Conservation (phyloP, 768 basidiomycete genomes). For the Filobasidium floriforme region DNA sequence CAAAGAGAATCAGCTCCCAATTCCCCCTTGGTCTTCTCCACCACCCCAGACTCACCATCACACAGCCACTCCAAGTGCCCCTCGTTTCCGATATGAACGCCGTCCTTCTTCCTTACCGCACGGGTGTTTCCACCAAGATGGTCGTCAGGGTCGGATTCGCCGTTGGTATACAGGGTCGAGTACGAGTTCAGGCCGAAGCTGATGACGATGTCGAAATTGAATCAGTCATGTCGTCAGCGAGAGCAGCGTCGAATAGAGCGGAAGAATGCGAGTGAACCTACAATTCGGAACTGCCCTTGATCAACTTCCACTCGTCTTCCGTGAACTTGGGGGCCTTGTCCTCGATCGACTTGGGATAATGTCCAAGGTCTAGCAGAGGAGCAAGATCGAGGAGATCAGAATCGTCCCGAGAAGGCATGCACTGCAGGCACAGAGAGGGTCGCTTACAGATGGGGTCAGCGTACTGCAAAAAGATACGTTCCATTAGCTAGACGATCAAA, state of each 20-base stretch:
- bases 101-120: constrained; percentile 2
- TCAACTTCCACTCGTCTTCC: constrained; percentile 32
- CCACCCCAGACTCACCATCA: background rate
- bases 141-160: background rate
- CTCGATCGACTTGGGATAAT: constrained; percentile 52
- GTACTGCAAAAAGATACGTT: background rate
- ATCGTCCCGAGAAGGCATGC: no score
- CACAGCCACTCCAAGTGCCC: constrained; percentile 6
- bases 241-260: no score
- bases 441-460: constrained; percentile 39
- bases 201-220: background rate
- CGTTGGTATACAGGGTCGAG: constrained; percentile 16
- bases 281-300: constrained; percentile 42
- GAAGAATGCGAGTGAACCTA: no score
- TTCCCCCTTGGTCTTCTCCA: no score
- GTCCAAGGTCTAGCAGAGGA: constrained; percentile 62
- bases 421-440: no score
- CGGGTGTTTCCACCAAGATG: background rate
- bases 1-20: background rate
- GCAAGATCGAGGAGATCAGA: no score
- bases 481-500: constrained; percentile 3
- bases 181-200: constrained; percentile 25
- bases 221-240: no score
- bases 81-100: constrained; percentile 10
- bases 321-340: constrained; percentile 36